Conservation (phyloP, 106 monocot genomes). For the Triglochin maritima region DNA sequence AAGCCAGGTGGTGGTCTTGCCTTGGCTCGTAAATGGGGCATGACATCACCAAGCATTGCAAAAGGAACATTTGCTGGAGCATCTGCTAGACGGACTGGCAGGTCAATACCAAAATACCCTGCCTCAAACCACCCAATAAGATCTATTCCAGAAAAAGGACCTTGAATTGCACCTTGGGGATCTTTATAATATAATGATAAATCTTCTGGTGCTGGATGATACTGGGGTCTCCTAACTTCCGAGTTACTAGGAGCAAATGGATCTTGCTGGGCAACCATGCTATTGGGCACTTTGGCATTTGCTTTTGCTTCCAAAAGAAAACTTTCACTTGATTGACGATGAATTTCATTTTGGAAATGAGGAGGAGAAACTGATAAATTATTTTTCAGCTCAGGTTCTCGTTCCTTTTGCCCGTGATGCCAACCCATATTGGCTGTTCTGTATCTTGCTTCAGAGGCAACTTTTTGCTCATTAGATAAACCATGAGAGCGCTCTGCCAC, state of each 20-base stretch:
- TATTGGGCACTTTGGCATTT: slow-evolving; percentile 8
- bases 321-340: slow-evolving; percentile 12
- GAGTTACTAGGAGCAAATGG: slow-evolving; percentile 15
- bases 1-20: slow-evolving; percentile 87
- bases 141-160: slow-evolving; percentile 86
- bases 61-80: slow-evolving; percentile 64
- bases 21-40: slow-evolving; percentile 82
- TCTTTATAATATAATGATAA: slow-evolving; percentile 74
- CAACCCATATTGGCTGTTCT: slow-evolving; percentile 14
- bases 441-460: slow-evolving; percentile 13
- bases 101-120: slow-evolving; percentile 94
- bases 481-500: slow-evolving; percentile 19
- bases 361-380: slow-evolving; percentile 3
- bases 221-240: slow-evolving; percentile 22
- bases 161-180: slow-evolving; percentile 95
- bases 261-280: slow-evolving; percentile 13
- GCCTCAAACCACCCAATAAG: slow-evolving; percentile 95
- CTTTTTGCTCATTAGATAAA: slow-evolving; percentile 22
- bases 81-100: slow-evolving; percentile 59
- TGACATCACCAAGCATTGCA: slow-evolving; percentile 79
- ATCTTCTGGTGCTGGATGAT: slow-evolving; percentile 48
- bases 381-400: slow-evolving; percentile 19
- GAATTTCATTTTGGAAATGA: slow-evolving; percentile 24
- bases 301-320: slow-evolving; percentile 19
- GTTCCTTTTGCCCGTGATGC: slow-evolving; percentile 22